A percentile compares a stretch with the other conserved stretches of the same genome.
These are phyloP conservation scores for Pyricularia pennisetigena DNA, from an alignment of 2,329 filamentous ascomycete species.

Conservation along the genomic window DNA sequence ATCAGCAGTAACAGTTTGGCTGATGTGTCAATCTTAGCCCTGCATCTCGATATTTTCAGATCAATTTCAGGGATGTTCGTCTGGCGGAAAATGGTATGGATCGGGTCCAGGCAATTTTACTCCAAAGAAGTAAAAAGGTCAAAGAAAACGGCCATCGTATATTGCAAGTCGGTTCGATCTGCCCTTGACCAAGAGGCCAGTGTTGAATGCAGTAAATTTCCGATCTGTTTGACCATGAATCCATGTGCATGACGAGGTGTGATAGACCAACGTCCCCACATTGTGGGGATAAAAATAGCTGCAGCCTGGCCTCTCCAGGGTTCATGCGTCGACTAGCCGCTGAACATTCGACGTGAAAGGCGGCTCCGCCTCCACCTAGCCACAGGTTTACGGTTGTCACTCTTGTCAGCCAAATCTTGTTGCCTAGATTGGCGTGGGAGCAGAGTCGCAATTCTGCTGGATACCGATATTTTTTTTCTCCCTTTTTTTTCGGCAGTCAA, in stretches of 20 bases:
- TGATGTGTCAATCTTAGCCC: no score
- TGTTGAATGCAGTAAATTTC: neutral
- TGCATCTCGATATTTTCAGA: neutral
- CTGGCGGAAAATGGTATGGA: neutral
- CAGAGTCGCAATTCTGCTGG: neutral
- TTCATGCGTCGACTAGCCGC: neutral
- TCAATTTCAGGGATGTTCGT: neutral
- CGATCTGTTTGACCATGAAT: neutral
- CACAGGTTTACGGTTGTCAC: neutral
- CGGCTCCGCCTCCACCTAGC: neutral
- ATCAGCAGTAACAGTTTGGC: neutral
- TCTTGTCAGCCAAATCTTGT: neutral
- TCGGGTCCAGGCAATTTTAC: neutral
- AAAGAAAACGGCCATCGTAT: neutral
- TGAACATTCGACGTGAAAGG: neutral
- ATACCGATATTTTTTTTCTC: neutral
- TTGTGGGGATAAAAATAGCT: neutral
- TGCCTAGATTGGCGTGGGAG: neutral
- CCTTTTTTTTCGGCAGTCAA: neutral
- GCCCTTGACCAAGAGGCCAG: no score
- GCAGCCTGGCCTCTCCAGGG: neutral
- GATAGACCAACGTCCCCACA: neutral
- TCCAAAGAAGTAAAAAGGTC: neutral
- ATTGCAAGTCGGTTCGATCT: no score
- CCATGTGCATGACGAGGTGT: neutral